These are phyloP conservation scores for Cucurbita argyrosperma DNA, from an alignment of 306 rosid genomes.

Conservation along the genomic window DNA sequence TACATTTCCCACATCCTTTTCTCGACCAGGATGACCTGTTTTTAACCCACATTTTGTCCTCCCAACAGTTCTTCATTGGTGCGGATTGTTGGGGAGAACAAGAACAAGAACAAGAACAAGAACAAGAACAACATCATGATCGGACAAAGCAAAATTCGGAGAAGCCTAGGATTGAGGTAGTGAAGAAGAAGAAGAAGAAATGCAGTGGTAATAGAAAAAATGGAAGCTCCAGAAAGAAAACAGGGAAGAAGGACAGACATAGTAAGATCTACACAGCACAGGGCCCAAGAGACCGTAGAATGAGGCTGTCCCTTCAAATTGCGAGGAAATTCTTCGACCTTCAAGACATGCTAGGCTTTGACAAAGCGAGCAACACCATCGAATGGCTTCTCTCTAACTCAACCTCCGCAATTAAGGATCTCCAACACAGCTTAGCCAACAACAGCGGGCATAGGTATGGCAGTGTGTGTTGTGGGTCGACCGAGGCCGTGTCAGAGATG, in stretches of 20 bases:
- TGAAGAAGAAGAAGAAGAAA: not conserved
- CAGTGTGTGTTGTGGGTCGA: conserved; percentile 1
- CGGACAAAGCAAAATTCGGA: too few species aligned
- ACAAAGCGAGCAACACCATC: conserved; percentile 42
- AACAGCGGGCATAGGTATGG: not conserved
- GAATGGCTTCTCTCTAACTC: conserved; percentile 39
- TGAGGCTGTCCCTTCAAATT: conserved; percentile 44
- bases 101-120: not conserved
- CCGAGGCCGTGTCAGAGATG: not conserved
- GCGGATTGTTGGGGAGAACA: not conserved
- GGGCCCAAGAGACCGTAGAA: conserved; percentile 42
- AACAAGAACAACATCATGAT: not conserved
- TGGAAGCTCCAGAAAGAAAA: not conserved
- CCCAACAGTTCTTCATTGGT: not conserved
- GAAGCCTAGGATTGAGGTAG: not conserved
- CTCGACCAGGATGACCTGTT: conserved; percentile 18
- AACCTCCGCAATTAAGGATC: conserved; percentile 27
- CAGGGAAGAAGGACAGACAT: conserved; percentile 38
- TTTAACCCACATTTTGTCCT: conserved; percentile 12
- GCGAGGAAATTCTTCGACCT: conserved; percentile 46
- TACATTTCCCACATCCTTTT: conserved; percentile 3
- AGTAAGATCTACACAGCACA: conserved; percentile 52
- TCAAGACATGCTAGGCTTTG: conserved; percentile 48
- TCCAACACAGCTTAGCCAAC: conserved; percentile 4
- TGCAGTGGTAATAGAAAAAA: not conserved